Evolutionary conservation across 1,139 yeast genomes (phyloP), one percentile per base, ranked within the genome.

Genomic region (Wickerhamomyces sp.): DNA sequence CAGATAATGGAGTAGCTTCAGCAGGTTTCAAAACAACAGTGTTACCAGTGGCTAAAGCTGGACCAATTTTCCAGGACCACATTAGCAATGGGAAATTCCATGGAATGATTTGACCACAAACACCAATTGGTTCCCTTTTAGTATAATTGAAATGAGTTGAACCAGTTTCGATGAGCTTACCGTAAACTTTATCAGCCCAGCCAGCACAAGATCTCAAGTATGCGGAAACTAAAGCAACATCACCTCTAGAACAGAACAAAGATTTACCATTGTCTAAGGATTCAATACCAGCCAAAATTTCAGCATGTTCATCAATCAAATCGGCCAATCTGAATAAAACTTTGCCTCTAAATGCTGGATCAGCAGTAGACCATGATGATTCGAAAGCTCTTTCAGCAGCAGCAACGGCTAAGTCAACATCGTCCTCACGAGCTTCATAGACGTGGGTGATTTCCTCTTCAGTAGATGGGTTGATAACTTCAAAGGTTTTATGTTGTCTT

Each of bases 81-180:
- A 85, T 81, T 63, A 82, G 70, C 54, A 84, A 68, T 39, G 95
- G 95, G 71, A 84, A 85, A 64, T 85, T 85, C 94, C 95, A 86
- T 40, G 95, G 95, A 56, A 85, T 83, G 49, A 87, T 82, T 61
- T 83, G 86, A 38, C 89, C 88, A 60, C 86, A 80, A 34, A 83
- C 90, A 53, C 95, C 95, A 47, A 77, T 67, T 41, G 89, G 88
- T 58, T 81, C 88, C 52, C 65, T 62, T 41, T 58, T 46, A 16
- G 68, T 55, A 60, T 74, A 77, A 40, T 72, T 69, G 55, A 76
- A 74, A 54, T 76, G 77, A 44, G 70, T 55, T 45, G 63, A 62
- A 54, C 76, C 79, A 41, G 78, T 72, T 56, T 78, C 81, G 46
- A 83, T 76, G 39, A 79, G 70, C 46, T 70, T 61, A 49, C 92